Conservation (phyloP, 192 early-diverging fungal genomes). For the Coemansia sp. region DNA sequence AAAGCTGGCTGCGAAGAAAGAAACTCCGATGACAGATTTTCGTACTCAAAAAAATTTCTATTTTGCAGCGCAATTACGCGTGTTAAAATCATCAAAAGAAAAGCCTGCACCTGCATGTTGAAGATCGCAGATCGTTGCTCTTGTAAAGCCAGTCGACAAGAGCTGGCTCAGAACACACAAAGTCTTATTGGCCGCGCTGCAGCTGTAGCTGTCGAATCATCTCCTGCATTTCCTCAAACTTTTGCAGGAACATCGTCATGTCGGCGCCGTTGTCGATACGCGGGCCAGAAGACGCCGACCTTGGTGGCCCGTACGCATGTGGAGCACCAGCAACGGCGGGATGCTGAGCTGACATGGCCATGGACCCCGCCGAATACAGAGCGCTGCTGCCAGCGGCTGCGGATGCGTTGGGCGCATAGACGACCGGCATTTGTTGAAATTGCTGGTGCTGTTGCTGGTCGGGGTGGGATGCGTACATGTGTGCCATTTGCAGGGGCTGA, state of each 20-base stretch:
- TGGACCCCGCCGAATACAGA: background rate
- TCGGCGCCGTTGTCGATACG: conserved; percentile 3
- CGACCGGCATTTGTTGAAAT: conserved; percentile 10
- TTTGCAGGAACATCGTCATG: conserved; percentile 30
- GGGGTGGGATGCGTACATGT: conserved; percentile 13
- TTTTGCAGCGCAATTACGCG: no score
- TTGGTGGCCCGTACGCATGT: background rate
- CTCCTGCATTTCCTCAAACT: conserved; percentile 40
- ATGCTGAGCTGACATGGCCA: background rate
- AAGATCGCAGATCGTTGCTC: no score
- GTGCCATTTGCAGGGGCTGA: conserved; percentile 17
- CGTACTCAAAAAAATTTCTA: no score
- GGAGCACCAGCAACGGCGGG: background rate
- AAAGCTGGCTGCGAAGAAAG: no score
- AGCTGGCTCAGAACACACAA: background rate
- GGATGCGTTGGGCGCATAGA: conserved; percentile 1
- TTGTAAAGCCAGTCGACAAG: no score
- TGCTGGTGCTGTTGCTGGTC: conserved; percentile 15
- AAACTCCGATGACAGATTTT: no score
- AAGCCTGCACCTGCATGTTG: no score
- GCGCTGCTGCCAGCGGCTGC: background rate
- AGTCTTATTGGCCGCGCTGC: background rate
- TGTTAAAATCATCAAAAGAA: no score
- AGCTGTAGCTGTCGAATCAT: conserved; percentile 35
- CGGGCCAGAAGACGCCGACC: background rate